Conservation (phyloP, 2,329 filamentous ascomycete genomes). For the Fusarium burgessii region DNA sequence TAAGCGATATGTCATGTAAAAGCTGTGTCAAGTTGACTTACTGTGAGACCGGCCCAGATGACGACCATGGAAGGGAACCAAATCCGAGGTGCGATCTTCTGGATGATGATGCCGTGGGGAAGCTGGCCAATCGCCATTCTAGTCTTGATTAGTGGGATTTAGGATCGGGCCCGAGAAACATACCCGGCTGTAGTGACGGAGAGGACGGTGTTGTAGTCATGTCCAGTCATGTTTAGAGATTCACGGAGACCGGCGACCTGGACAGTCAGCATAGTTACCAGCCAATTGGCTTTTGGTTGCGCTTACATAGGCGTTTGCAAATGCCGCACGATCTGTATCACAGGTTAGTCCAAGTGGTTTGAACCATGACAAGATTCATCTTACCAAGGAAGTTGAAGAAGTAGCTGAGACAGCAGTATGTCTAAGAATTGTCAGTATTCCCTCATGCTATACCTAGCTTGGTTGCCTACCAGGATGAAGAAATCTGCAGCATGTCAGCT, state of each 20-base stretch:
- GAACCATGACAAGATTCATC: fast-evolving
- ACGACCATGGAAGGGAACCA: constrained; percentile 71
- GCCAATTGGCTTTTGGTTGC: fast-evolving
- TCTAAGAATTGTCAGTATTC: constrained; percentile 22
- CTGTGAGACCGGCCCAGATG: constrained; percentile 70
- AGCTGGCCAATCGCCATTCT: constrained; percentile 65
- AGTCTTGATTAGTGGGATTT: not conserved
- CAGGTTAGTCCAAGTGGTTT: not conserved
- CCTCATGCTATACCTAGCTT: fast-evolving
- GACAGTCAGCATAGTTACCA: fast-evolving
- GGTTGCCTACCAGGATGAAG: constrained; percentile 46
- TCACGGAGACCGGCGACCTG: constrained; percentile 58
- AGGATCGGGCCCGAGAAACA: fast-evolving
- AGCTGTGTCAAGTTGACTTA: constrained; percentile 35
- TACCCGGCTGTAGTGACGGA: constrained; percentile 48
- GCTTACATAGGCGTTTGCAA: constrained; percentile 56
- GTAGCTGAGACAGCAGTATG: constrained; percentile 52
- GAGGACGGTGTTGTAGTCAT: constrained; percentile 50
- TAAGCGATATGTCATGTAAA: not conserved
- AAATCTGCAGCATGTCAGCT: constrained; percentile 41
- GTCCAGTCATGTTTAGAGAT: constrained; percentile 57
- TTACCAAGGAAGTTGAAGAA: constrained; percentile 56
- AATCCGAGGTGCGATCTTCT: constrained; percentile 68
- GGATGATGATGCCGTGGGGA: constrained; percentile 68
- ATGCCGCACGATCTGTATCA: constrained; percentile 37